Evolutionary conservation across 176 grass and related monocot species (phyloP), one percentile per base, ranked within the genome.

Genomic region (Chrysopogon serrulatus): DNA sequence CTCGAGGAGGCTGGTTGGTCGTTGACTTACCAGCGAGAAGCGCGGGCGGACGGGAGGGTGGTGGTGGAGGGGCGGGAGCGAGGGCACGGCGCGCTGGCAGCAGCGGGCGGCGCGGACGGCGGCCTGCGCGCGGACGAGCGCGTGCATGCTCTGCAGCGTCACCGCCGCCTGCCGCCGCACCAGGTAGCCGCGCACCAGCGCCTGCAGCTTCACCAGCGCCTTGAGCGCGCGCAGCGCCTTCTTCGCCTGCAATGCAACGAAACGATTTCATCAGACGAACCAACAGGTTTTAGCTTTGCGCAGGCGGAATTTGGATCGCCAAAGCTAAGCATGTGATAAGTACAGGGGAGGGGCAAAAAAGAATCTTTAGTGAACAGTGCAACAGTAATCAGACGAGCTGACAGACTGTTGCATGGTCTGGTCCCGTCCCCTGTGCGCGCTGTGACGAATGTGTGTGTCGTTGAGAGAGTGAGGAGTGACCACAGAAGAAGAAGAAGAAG

Each of bases 131-230:
- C 96, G 88, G 43, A 98, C 83, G 15, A 96, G 86, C 81, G 96
- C 96, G 75, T 96, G 91, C 93, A 98, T 98, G 74, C 93, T 98
- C 56, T 94, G 93, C 35, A 98, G 87, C 59, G 89, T 90, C 2
- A 89, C 93, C 5, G 89, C 85, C 24, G 93, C 93, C 66, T 96
- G 93, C 63, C 83, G 65, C 7, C 96, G 87, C 73, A 98, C 93
- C n/a, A 98, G 82, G 85, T 98, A 98, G 27, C 96, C 96, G 16
- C 96, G 86, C 49, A 96, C 93, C 8, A 95, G 80, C 24, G 96
- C 96, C 71, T 98, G 96, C 82, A 98, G 74, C 87, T 98, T 98
- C 82, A 98, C 93, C 23, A 98, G 79, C 13, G 93, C 89, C 90
- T 94, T 98, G 6, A 98, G 91, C 65, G 96, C 96, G 11, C 96